Percentiles rank a stretch among this genome's conserved stretches.
Conservation (phyloP, 2,329 filamentous ascomycete genomes). For the Metarhizium sp. region DNA sequence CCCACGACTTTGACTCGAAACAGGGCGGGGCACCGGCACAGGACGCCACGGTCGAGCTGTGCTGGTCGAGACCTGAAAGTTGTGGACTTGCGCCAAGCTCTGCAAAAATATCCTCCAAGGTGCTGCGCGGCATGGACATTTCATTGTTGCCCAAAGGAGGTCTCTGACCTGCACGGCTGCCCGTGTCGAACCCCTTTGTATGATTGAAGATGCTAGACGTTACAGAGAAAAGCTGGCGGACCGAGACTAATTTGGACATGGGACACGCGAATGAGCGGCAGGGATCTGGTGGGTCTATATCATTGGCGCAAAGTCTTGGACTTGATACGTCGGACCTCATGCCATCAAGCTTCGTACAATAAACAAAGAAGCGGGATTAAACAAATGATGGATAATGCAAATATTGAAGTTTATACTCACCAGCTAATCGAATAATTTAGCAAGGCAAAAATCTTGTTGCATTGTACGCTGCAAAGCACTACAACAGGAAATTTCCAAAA, state of each 20-base stretch:
- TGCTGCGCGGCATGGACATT: slow-evolving; percentile 36
- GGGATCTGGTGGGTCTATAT: slow-evolving; percentile 1
- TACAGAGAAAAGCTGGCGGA: background rate
- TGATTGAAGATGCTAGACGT: background rate
- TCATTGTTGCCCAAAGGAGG: slow-evolving; percentile 24
- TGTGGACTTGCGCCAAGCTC: slow-evolving; percentile 32
- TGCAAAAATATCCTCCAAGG: slow-evolving; percentile 39
- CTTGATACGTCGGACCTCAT: too few species aligned
- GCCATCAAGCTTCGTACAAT: too few species aligned
- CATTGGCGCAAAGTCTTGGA: background rate
- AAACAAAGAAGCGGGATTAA: too few species aligned
- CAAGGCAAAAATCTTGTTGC: too few species aligned
- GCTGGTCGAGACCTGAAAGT: slow-evolving; percentile 13
- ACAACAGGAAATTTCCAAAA: too few species aligned
- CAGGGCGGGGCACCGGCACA: background rate
- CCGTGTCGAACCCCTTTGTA: background rate
- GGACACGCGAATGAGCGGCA: slow-evolving; percentile 1
- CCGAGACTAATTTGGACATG: background rate
- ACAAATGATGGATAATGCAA: too few species aligned
- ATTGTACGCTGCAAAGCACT: too few species aligned
- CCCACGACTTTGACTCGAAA: slow-evolving; percentile 6
- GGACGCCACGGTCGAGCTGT: background rate
- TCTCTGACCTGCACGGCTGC: background rate
- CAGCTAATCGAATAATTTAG: too few species aligned
- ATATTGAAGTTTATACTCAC: too few species aligned